Evolutionary conservation across 495 filamentous ascomycete genomes (phyloP), one percentile per base, ranked within the genome.

Genomic region (Penicillium samsonianum): DNA sequence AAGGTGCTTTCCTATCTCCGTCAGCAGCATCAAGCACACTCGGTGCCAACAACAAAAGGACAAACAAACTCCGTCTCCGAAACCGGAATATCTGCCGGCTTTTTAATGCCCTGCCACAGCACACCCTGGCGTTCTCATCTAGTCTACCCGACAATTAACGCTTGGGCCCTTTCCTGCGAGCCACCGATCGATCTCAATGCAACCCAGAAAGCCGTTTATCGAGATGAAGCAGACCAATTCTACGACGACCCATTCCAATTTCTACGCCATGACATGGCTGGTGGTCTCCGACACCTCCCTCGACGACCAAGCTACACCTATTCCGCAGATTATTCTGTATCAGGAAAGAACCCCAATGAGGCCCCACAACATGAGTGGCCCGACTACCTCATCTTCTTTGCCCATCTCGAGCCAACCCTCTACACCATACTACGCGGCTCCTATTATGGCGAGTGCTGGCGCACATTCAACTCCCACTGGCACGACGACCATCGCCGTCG

Each of bases 71-170:
- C 50, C 0, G 40, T 23, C 19, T 42, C 51, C 1, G 26, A 47
- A 8, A 19, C 58, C 1, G 68, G 67, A 30, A 85, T 87, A 28
- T 91, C 90, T 37, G 87, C 85, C 7, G 90, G 87, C 4, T 97
- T 98, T 73, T 80, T 98, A n/a, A 96, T 94, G 81, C 94, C 95
- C 16, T 98, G 94, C 73, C 95, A 98, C 77, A 89, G 88, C 61
- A 97, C 92, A 9, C 93, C 94, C n/a, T 98, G 94, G 95, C 88
- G 91, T 55, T 90, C 87, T 6, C 90, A 92, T 65, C 80, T 98
- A 31, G 78, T 92, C 38, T 81, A 90, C 63, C 82, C 90, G 1
- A 73, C 75, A 43, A 85, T 96, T 26, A 73, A 85, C 53, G 91
- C 91, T 3, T 92, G 93, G 84, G 93, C 94, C 0, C 78, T 98